Evolutionary conservation across 2,329 filamentous ascomycete species (phyloP), one percentile per base, ranked within the genome.

Genomic region (Colletotrichum spaethianum): DNA sequence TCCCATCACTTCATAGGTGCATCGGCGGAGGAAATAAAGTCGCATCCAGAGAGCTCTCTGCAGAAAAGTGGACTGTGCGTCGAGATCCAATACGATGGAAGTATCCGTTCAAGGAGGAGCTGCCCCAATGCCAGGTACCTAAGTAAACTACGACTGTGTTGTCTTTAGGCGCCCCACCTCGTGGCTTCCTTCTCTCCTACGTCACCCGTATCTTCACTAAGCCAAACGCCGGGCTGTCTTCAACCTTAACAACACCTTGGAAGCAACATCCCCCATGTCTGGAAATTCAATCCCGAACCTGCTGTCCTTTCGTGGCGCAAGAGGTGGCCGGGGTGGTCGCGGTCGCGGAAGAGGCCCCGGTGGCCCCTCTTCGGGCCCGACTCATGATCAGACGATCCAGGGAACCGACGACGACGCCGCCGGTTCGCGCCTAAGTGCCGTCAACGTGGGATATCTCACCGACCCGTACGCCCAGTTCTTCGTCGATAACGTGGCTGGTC

Each of bases 341-440:
- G 78, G 77, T 2, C 73, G 78, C 64, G 85, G 83, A 56, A 81
- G 79, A 73, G 80, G 78, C 64, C 57, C 40, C 9, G 59, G 44
- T 44, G 77, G 78, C n/a, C 72, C 76, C 74, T 76, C 77, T 28
- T 75, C 79, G n/a, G 75, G 76, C 26, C 75, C 79, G 52, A 83
- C 83, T 57, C 91, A 92, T 76, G 95, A 98, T 82, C 86, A 88
- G 71, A 89, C 93, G 50, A 92, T 99, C 69, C 96, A 97, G 81
- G 91, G 92, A 74, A 99, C 96, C 3, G 96, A 99, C 82, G 92
- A 92, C 73, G 96, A 99, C 84, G 96, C 96, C 33, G 94, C 94
- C 71, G 91, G 94, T 52, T 98, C 95, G 38, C 90, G 96, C 44
- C 85, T 97, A 82, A 98, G 95, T 80, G 96, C 96, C 16, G 94